Conservation (phyloP, 108 stramenopile genomes). For the Conticribra guillardii region DNA sequence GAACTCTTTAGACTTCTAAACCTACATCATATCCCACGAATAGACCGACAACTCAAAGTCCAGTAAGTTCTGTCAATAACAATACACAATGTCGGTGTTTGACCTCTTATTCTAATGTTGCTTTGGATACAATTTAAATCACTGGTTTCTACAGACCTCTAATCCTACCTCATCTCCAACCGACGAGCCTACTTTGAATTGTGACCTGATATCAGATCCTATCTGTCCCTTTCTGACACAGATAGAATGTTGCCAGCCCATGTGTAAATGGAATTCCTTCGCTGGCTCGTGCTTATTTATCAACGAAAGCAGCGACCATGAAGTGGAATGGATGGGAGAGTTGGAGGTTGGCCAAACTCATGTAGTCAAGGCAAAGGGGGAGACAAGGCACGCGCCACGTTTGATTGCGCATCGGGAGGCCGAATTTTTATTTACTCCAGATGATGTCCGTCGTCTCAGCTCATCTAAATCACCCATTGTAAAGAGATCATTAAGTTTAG, state of each 20-base stretch:
- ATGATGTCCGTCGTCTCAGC: not conserved
- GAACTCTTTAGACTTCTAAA: too few species aligned
- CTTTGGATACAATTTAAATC: too few species aligned
- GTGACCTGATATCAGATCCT: not conserved
- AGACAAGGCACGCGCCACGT: slow-evolving; percentile 15
- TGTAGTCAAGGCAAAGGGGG: slow-evolving; percentile 20
- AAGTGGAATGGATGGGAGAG: slow-evolving; percentile 16
- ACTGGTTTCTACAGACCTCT: too few species aligned
- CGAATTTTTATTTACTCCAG: slow-evolving; percentile 25
- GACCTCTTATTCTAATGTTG: too few species aligned
- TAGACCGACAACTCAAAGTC: too few species aligned
- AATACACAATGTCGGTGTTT: too few species aligned
- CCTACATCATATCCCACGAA: too few species aligned
- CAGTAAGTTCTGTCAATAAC: too few species aligned
- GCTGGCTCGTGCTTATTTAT: slow-evolving; percentile 1
- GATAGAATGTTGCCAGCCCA: slow-evolving; percentile 9
- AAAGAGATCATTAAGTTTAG: not conserved
- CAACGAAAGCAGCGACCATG: not conserved
- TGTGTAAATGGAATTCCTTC: slow-evolving; percentile 16
- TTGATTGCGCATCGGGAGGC: slow-evolving; percentile 28
- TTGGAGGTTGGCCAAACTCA: slow-evolving; percentile 24
- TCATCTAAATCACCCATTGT: not conserved
- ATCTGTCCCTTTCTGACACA: slow-evolving; percentile 4
- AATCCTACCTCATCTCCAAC: too few species aligned
- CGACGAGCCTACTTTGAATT: not conserved